Percentiles rank a stretch among this genome's conserved stretches.
phyloP scores from a whole-genome alignment of 257 asterid genomes.

The Parsonsia alboflavescens region DNA sequence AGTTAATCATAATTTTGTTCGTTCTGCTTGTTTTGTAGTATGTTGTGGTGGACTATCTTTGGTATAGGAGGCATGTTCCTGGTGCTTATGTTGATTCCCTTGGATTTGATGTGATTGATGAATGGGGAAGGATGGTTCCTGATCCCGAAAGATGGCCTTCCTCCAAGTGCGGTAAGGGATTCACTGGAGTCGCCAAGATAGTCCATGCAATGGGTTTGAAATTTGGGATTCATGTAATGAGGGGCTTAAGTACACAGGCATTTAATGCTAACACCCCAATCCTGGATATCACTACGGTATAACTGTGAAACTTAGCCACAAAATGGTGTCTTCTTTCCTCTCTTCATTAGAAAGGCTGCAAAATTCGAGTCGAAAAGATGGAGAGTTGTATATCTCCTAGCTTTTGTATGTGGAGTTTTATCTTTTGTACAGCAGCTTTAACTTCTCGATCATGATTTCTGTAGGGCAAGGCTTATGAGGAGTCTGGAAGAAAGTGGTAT shows the following conservation, averaged over 20 bases:
- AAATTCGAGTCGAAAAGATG: not conserved
- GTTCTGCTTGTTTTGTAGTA: conserved; percentile 37
- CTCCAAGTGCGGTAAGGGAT: conserved; percentile 68
- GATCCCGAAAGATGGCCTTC: conserved; percentile 96
- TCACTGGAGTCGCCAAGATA: conserved; percentile 53
- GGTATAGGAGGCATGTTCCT: conserved; percentile 78
- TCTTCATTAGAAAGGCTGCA: conserved; percentile 3
- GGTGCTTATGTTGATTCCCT: conserved; percentile 83
- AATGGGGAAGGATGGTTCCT: conserved; percentile 97
- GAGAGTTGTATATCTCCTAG: not conserved
- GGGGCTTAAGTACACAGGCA: conserved; percentile 88
- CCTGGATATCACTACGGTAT: conserved; percentile 69
- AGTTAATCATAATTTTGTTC: not conserved
- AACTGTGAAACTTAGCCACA: conserved; percentile 6
- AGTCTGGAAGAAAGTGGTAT: conserved; percentile 56
- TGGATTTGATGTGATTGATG: conserved; percentile 84
- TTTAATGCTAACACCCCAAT: conserved; percentile 71
- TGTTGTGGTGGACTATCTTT: conserved; percentile 95
- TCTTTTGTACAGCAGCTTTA: not conserved
- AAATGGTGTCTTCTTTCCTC: not conserved
- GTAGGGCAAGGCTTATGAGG: conserved; percentile 79
- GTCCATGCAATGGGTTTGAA: conserved; percentile 88
- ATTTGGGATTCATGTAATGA: conserved; percentile 95
- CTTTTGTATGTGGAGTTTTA: not conserved
- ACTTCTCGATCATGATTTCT: not conserved